These are phyloP conservation scores for Moesziomyces sp. DNA, from an alignment of 1,284 basidiomycete species.

Conservation along the genomic window DNA sequence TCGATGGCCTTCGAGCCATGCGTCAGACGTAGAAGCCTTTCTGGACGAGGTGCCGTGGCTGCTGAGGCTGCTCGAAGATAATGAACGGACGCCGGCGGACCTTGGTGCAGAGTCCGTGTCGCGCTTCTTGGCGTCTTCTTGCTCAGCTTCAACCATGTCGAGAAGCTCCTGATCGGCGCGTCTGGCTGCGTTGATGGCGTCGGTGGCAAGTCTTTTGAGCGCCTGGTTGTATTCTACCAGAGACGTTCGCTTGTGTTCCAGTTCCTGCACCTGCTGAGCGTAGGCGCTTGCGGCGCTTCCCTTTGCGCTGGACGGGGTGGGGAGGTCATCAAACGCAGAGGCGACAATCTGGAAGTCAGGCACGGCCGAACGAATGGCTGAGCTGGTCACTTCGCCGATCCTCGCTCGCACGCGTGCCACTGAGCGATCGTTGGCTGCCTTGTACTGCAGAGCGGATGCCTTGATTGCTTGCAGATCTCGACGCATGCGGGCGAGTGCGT, in stretches of 20 bases:
- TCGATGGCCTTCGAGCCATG: slow-evolving; percentile 38
- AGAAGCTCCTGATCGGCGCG: slow-evolving; percentile 35
- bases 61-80: slow-evolving; percentile 15
- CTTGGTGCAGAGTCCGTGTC: slow-evolving; percentile 3
- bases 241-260: slow-evolving; percentile 43
- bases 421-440: slow-evolving; percentile 39
- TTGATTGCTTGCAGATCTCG: slow-evolving; percentile 47
- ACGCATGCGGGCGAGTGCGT: slow-evolving; percentile 40
- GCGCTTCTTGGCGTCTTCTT: slow-evolving; percentile 36
- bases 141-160: slow-evolving; percentile 43
- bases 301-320: slow-evolving; percentile 15
- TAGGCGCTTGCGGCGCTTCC: slow-evolving; percentile 13
- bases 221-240: slow-evolving; percentile 51
- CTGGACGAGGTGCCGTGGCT: not conserved
- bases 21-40: slow-evolving; percentile 18
- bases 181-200: slow-evolving; percentile 47
- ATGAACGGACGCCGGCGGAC: slow-evolving; percentile 10
- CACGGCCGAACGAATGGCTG: slow-evolving; percentile 41
- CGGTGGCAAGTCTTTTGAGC: slow-evolving; percentile 48
- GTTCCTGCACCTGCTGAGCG: slow-evolving; percentile 49
- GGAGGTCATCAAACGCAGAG: slow-evolving; percentile 34
- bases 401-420: slow-evolving; percentile 39
- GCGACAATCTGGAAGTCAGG: slow-evolving; percentile 53
- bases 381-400: slow-evolving; percentile 53
- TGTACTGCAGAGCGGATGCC: slow-evolving; percentile 49